Conservation (phyloP, 345 rosid species). For the Excoecaria agallocha region DNA sequence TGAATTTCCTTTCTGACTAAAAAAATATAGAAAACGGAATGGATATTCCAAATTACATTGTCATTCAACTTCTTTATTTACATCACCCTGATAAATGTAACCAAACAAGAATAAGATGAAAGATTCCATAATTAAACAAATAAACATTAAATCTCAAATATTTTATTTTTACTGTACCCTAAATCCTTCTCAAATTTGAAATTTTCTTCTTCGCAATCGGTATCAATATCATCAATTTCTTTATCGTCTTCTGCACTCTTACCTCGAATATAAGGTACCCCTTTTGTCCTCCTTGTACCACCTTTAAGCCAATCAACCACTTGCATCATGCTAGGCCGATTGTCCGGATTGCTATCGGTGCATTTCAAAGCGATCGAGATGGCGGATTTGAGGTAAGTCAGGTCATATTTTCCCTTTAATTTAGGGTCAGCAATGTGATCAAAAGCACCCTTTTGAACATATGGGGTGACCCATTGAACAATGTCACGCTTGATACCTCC, state of each 20-base stretch:
- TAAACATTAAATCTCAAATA: background rate
- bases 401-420: conserved; percentile 46
- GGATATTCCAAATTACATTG: background rate
- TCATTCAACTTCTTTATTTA: background rate
- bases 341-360: conserved; percentile 43
- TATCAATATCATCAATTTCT: conserved; percentile 2
- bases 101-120: background rate
- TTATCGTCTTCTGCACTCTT: conserved; percentile 19
- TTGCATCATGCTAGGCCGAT: conserved; percentile 54
- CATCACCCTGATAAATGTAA: background rate
- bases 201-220: conserved; percentile 3
- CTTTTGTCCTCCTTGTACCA: conserved; percentile 31
- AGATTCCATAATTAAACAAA: conserved; percentile 3
- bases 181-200: background rate
- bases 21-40: background rate
- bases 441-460: conserved; percentile 47
- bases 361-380: conserved; percentile 47
- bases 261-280: conserved; percentile 11
- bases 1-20: background rate
- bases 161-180: background rate
- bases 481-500: conserved; percentile 58
- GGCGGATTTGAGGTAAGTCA: conserved; percentile 31
- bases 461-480: conserved; percentile 58
- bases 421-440: conserved; percentile 49
- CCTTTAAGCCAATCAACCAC: conserved; percentile 56